Base-by-base conservation (phyloP, 768 basidiomycete species). In the Pholiota conissans region DNA sequence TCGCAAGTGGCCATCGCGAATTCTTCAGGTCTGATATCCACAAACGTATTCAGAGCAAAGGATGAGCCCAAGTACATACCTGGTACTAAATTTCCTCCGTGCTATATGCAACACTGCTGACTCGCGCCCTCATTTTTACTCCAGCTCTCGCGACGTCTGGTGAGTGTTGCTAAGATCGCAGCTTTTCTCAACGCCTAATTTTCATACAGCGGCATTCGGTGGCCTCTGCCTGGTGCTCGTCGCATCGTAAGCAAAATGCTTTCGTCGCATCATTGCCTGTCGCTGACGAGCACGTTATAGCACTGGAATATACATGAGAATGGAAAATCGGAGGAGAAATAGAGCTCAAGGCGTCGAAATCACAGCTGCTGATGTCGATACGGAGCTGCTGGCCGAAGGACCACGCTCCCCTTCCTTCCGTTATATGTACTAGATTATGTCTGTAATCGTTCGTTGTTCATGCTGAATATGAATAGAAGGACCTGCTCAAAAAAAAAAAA, bases 51-150 rank as follows among this genome's bases (percentile, higher is more conserved):
- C 66, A 73, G 74, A 52, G 76, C 78, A 9, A 65, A 79, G 63
- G 80, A 82, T 58, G 81, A 77, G 59, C 81, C 79, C 0, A 77
- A 72, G 62, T 82, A 83, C 61, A 69, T 79, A 39, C 79, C 78
- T 57, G 75, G 76, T 76, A 55, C 52, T 64, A 45, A 46, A 37
- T 16, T 48, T 20, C 14, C 18, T n/a, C 26, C 24, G 6, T 24
- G 13, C 18, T 5, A 24, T 26, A 18, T 35, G 56, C 18, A 26
- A 27, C 49, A 13, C 8, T 16, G n/a, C n/a, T 35, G 20, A 46
- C 20, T 11, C 18, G 13, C 40, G 20, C 14, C 29, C 18, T 20
- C 7, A 24, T 0, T 45, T 54, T 30, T 26, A 29, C 11, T 35
- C 42, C 34, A 68, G 80, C 81, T 8, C 69, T 81, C 34, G 76